Evolutionary conservation across 352 stramenopile genomes (phyloP), one percentile per base, ranked within the genome.

Genomic region (Pythium coloratum): DNA sequence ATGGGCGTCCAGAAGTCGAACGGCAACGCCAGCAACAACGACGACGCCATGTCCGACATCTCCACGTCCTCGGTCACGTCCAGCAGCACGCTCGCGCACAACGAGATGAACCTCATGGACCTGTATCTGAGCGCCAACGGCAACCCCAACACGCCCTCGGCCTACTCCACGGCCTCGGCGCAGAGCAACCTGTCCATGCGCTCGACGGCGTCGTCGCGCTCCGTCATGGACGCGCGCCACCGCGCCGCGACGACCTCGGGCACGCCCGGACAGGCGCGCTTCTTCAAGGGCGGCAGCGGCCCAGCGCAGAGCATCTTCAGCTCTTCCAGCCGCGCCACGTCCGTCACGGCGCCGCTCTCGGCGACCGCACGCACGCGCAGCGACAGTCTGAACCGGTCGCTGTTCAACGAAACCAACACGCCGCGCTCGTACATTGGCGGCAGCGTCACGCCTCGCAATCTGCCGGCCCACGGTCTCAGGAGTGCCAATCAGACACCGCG

Each of bases 31-130:
- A 40, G 72, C 26, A n/a, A 56, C n/a, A 20, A 56, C 62, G 68
- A 62, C 36, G 84, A 88, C 67, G 69, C 77, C 56, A 84, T 86
- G 76, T 91, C 84, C 33, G 86, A 92, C 71, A 77, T 88, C 65
- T 94, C 86, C 59, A 83, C 84, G 14, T 89, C 84, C 26, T 92
- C 82, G 1, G 75, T 90, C 77, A 92, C 84, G 40, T 94, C 86
- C 38, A 88, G 76, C 72, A 89, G 78, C 60, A 94, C 86, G 0
- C 69, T 92, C 58, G 86, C 82, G 34, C 84, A 92, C 68, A 94
- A 92, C 59, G 86, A 94, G 57, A 92, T 92, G 84, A 91, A 90
- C 70, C 72, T 94, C 62, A 89, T 89, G 76, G 86, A 94, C 59
- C 72, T 92, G 30, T 94, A 92, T 62, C 75, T 90, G 66, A 87